Evolutionary conservation across 768 basidiomycete genomes (phyloP), one percentile per base, ranked within the genome.

Genomic region (Mycena capillaripes): DNA sequence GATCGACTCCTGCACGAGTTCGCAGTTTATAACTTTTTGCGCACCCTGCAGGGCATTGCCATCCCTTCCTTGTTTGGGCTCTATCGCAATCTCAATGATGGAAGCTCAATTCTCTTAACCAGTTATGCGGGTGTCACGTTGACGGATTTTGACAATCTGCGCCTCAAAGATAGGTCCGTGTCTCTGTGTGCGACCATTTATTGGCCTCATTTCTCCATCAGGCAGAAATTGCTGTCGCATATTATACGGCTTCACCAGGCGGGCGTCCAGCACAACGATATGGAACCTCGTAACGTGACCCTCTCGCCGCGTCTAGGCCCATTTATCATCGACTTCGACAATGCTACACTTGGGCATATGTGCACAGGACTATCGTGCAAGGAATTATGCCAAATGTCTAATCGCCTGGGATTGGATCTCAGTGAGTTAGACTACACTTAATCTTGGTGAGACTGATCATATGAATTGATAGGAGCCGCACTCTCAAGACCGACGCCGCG

Each of bases 291-390:
- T 17, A 66, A 66, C n/a, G 29, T 66, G 30, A 23, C 42, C 7
- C 2, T 66, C 21, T 66, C 52, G 4, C 25, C 34, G 4, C 32
- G 40, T 2, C 17, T 12, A 0, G 38, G 1, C n/a, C 64, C 64
- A 4, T 27, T 66, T 29, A 66, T 66, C 21, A 66, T 66, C 25
- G 64, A 66, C 57, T 65, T 65, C 21, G 63, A 65, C 50, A 44
- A 46, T 53, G 64, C 64, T 19, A 19, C 4, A n/a, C 55, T 66
- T 14, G 34, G 29, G 17, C 63, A 65, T 21, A 2, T 12, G 12
- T 65, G 63, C 52, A 12, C 2, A 4, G 63, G 63, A 40, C 8
- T 2, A 1, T 66, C 38, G 17, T 66, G 64, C 38, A 29, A 21
- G 12, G 64, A 66, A 46, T 29, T 66, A 21, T 38, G 30, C 27